Base-by-base conservation (phyloP, 805 yeast genomes). In the Cyberlindnera galapagoensis region DNA sequence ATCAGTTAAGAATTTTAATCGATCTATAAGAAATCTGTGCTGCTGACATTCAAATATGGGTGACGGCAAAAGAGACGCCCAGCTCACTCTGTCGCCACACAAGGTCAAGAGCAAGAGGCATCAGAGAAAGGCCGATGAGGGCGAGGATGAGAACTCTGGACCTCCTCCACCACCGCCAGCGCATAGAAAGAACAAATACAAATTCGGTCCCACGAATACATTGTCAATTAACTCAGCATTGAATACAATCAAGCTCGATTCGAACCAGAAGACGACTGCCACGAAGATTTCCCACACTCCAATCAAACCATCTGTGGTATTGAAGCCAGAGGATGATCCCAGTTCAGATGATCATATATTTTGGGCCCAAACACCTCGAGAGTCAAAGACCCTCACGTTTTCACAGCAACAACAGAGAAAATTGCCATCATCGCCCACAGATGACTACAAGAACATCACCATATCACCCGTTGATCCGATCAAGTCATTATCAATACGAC, bases 331-430 rank as follows among this genome's bases (percentile, higher is more conserved):
- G 10, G 42, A 42, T 10, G 28, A 33, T 9, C 40, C 36, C 8
- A 40, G 51, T 24, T 51, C 56, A 8, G 52, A 49, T 26, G 56
- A 51, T 25, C 49, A 41, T 36, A 48, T 51, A 12, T 48, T 34
- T 28, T 51, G 56, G 56, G 51, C 36, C 4, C 49, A 51, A 9
- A 49, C 56, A 13, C 54, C 54, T 12, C 38, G 39, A 10, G 39
- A 31, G 7, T 21, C 38, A 7, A 33, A 40, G 14, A 22, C 36
- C 5, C 18, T 17, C 9, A 33, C 40, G 7, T 3, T 21, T 8
- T 14, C 43, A 5, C 18, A 37, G 18, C 18, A n/a, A 34, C 8
- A 29, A 19, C 21, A 39, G 24, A 21, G n/a, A n/a, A n/a, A n/a
- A n/a, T 28, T 42, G 3, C 51, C 53, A 6, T 49, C 54, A 4